phyloP scores from a whole-genome alignment of 768 basidiomycete species.

The Stropharia rugosoannulata region DNA sequence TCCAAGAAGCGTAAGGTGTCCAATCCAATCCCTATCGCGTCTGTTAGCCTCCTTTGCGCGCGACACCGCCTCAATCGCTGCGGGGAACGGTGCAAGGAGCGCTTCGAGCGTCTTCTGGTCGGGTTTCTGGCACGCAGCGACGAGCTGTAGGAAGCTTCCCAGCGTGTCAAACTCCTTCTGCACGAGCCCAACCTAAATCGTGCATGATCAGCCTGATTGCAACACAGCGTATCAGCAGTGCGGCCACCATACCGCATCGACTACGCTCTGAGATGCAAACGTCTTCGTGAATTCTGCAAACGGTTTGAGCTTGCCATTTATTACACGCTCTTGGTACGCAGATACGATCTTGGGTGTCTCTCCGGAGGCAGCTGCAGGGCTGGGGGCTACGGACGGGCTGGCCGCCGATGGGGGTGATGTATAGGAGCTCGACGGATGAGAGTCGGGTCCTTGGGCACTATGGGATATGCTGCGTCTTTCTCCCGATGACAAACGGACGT shows the following conservation, averaged over 20 bases:
- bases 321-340: slow-evolving; percentile 72
- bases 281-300: slow-evolving; percentile 71
- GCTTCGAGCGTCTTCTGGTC: slow-evolving; percentile 53
- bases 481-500: slow-evolving; percentile 9
- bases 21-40: slow-evolving; percentile 79
- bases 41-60: slow-evolving; percentile 80
- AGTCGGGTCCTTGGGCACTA: neutral
- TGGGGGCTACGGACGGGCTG: slow-evolving; percentile 27
- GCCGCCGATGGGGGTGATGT: slow-evolving; percentile 14
- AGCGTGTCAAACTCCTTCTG: slow-evolving; percentile 67
- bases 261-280: slow-evolving; percentile 66
- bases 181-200: slow-evolving; percentile 62
- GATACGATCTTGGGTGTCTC: slow-evolving; percentile 57
- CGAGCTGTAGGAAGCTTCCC: slow-evolving; percentile 64
- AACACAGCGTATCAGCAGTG: neutral
- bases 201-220: neutral
- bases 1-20: slow-evolving; percentile 76
- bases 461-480: neutral
- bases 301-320: slow-evolving; percentile 72
- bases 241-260: slow-evolving; percentile 67
- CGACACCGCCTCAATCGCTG: slow-evolving; percentile 72
- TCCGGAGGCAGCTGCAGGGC: slow-evolving; percentile 33
- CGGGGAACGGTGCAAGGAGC: slow-evolving; percentile 67
- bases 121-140: slow-evolving; percentile 79
- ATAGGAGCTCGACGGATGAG: slow-evolving; percentile 9